Evolutionary conservation across 176 grass and related monocot species (phyloP).

Genomic region (Zizania latifolia): DNA sequence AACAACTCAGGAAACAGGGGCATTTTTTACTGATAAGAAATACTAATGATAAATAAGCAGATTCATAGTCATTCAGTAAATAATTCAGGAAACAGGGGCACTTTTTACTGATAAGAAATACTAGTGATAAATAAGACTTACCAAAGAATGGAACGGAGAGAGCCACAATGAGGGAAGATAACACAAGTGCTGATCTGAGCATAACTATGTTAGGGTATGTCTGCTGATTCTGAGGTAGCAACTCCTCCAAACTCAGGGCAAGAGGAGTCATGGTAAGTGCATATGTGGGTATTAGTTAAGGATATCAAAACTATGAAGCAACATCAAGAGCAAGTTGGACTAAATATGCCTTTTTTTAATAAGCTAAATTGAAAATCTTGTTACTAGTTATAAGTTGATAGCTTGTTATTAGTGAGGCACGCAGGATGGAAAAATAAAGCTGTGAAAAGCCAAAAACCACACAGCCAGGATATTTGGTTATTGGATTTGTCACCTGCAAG

Average conservation of each 20-base stretch:
- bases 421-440: background rate
- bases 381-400: background rate
- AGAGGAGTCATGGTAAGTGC: slow-evolving; percentile 68
- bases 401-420: too few relatives aligned
- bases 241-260: slow-evolving; percentile 70
- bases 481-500: slow-evolving; percentile 73
- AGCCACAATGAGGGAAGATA: slow-evolving; percentile 59
- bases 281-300: slow-evolving; percentile 56
- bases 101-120: background rate
- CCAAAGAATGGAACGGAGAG: slow-evolving; percentile 73
- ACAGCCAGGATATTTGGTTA: slow-evolving; percentile 67
- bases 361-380: background rate
- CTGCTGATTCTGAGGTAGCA: slow-evolving; percentile 46
- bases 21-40: background rate
- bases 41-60: background rate
- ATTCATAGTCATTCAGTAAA: background rate
- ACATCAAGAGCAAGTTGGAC: background rate
- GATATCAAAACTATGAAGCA: slow-evolving; percentile 1
- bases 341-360: background rate
- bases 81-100: background rate
- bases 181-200: slow-evolving; percentile 46
- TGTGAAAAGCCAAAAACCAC: background rate
- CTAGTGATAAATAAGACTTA: slow-evolving; percentile 21
- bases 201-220: slow-evolving; percentile 51
- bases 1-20: background rate